Evolutionary conservation across 805 yeast species (phyloP).

Genomic region (Cyberlindnera euphorbiae): DNA sequence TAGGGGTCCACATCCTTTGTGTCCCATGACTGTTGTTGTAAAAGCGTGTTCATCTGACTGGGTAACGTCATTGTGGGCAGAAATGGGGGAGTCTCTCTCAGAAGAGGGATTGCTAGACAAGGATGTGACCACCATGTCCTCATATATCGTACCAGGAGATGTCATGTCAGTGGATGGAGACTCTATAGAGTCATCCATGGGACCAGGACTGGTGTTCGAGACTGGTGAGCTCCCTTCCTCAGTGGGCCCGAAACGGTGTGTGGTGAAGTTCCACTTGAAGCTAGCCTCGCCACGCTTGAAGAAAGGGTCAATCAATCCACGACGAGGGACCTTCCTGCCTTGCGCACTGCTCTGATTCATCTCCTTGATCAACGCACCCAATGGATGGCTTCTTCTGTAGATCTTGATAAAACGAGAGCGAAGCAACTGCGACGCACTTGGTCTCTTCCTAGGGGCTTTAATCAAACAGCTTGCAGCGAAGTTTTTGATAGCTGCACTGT

Average conservation of each 20-base stretch:
- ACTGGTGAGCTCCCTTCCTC: slow-evolving; percentile 8
- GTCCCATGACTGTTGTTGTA: too few relatives aligned
- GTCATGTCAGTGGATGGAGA: slow-evolving; percentile 22
- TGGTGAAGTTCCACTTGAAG: slow-evolving; percentile 24
- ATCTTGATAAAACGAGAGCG: slow-evolving; percentile 46
- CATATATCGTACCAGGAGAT: slow-evolving; percentile 10
- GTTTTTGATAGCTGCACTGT: slow-evolving; percentile 40
- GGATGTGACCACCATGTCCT: too few relatives aligned
- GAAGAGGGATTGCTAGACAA: too few relatives aligned
- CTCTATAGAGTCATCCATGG: slow-evolving; percentile 7
- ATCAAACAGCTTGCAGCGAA: slow-evolving; percentile 63
- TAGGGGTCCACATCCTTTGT: too few relatives aligned
- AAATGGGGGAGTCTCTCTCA: too few relatives aligned
- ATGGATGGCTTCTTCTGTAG: slow-evolving; percentile 27
- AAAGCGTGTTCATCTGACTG: too few relatives aligned
- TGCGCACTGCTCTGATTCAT: slow-evolving; percentile 33
- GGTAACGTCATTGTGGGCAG: too few relatives aligned
- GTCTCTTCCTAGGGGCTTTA: slow-evolving; percentile 63
- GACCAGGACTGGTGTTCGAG: slow-evolving; percentile 21
- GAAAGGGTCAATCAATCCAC: slow-evolving; percentile 29
- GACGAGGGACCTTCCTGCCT: slow-evolving; percentile 33
- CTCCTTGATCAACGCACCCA: slow-evolving; percentile 33
- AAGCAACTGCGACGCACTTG: slow-evolving; percentile 53
- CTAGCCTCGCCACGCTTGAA: slow-evolving; percentile 24
- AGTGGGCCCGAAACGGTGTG: background rate